These are phyloP conservation scores for Allomyces arbusculus DNA, from an alignment of 192 early-diverging fungal species.

Conservation along the genomic window DNA sequence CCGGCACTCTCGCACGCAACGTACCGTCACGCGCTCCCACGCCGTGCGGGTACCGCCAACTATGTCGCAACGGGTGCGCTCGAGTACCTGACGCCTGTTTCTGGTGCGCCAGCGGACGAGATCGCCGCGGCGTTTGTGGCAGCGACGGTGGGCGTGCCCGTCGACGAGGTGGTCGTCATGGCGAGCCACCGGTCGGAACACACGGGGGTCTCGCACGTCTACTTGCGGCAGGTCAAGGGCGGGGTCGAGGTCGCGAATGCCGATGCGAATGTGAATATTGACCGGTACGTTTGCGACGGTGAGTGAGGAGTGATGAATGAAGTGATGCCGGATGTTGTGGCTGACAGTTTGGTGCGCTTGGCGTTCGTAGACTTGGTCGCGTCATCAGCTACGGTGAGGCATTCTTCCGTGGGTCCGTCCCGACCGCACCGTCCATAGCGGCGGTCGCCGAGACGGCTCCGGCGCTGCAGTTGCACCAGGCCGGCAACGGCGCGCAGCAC, in stretches of 20 bases:
- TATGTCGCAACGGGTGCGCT: no score
- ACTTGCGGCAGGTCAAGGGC: constrained; percentile 29
- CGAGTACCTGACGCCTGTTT: neutral
- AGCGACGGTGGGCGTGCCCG: constrained; percentile 9
- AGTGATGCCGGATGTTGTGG: constrained; percentile 10
- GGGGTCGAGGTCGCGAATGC: constrained; percentile 37
- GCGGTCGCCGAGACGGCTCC: neutral
- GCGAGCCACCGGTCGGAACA: constrained; percentile 21
- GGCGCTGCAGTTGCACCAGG: no score
- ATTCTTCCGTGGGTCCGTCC: constrained; percentile 2
- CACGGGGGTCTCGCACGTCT: constrained; percentile 38
- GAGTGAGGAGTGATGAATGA: no score
- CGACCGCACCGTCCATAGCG: neutral
- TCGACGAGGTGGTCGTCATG: constrained; percentile 14
- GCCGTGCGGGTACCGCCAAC: neutral
- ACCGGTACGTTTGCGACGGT: constrained; percentile 3
- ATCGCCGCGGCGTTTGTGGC: neutral
- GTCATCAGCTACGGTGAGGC: constrained; percentile 14
- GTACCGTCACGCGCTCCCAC: neutral
- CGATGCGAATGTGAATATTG: constrained; percentile 37
- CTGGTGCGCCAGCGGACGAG: neutral
- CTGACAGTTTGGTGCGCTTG: no score
- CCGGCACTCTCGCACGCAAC: neutral
- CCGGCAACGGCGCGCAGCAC: no score
- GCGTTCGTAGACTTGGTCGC: no score